These are phyloP conservation scores for Pseudoneurospora amorphoporcata DNA, from an alignment of 495 filamentous ascomycete genomes.

Conservation along the genomic window DNA sequence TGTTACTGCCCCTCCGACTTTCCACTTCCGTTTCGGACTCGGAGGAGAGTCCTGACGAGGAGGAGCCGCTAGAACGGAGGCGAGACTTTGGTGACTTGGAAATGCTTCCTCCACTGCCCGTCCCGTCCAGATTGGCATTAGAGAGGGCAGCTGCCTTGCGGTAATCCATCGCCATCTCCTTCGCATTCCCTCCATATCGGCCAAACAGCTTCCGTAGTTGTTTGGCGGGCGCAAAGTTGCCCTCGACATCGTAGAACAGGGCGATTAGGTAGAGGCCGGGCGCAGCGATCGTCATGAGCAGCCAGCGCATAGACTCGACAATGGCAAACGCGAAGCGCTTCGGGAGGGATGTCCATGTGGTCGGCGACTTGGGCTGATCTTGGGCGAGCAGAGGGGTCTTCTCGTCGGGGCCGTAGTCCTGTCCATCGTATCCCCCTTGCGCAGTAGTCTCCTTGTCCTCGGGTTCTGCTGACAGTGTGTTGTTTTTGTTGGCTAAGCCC, in stretches of 20 bases:
- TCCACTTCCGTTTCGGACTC: slow-evolving; percentile 49
- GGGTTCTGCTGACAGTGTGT: slow-evolving; percentile 18
- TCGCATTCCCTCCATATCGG: slow-evolving; percentile 25
- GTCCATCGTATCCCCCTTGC: neutral
- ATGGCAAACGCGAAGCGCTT: slow-evolving; percentile 47
- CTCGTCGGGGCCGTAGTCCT: slow-evolving; percentile 40
- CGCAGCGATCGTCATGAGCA: slow-evolving; percentile 65
- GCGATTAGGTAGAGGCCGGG: slow-evolving; percentile 74
- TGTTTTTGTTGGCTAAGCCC: slow-evolving; percentile 25
- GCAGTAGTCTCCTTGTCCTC: slow-evolving; percentile 14
- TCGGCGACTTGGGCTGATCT: slow-evolving; percentile 21
- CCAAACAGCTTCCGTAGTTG: slow-evolving; percentile 51
- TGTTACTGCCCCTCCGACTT: slow-evolving; percentile 7
- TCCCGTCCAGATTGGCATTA: slow-evolving; percentile 18
- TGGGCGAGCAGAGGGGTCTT: slow-evolving; percentile 53
- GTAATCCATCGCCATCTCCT: slow-evolving; percentile 28
- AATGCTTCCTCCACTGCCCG: slow-evolving; percentile 5
- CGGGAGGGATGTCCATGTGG: slow-evolving; percentile 41
- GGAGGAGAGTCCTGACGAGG: slow-evolving; percentile 47
- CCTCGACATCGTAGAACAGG: slow-evolving; percentile 69
- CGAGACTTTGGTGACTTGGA: slow-evolving; percentile 19
- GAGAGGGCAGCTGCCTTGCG: slow-evolving; percentile 22
- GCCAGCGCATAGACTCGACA: slow-evolving; percentile 57
- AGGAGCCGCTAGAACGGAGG: slow-evolving; percentile 48
- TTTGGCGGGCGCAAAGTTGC: slow-evolving; percentile 60